phyloP scores from a whole-genome alignment of 495 filamentous ascomycete genomes.

The Penicillium nucicola region DNA sequence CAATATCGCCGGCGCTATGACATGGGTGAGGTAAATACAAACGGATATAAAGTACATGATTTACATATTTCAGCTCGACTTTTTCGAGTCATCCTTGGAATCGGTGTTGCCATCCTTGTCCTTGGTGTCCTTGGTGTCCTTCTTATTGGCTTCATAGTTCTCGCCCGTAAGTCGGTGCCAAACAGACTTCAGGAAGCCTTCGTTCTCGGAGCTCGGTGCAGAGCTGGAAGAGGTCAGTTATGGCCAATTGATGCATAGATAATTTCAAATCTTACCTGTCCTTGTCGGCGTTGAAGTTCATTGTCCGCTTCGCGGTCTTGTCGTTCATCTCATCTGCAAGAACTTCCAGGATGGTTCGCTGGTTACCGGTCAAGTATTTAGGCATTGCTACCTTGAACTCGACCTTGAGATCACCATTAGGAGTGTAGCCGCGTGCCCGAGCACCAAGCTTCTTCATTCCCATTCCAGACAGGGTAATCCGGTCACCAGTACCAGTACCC shows the following conservation, averaged over 20 bases:
- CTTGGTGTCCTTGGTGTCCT: constrained; percentile 27
- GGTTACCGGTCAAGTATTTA: constrained; percentile 84
- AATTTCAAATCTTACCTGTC: constrained; percentile 36
- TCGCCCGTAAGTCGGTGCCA: constrained; percentile 87
- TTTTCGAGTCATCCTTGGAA: constrained; percentile 41
- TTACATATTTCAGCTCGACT: constrained; percentile 46
- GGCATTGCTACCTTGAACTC: constrained; percentile 96
- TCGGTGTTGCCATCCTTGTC: constrained; percentile 36
- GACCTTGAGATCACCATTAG: constrained; percentile 78
- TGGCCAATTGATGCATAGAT: background rate
- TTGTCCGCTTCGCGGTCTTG: constrained; percentile 84
- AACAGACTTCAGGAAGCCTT: constrained; percentile 82
- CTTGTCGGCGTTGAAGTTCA: constrained; percentile 57
- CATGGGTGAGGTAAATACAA: constrained; percentile 33
- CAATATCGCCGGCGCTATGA: constrained; percentile 49
- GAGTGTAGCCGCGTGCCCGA: constrained; percentile 46
- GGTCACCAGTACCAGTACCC: constrained; percentile 90
- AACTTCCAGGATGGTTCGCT: constrained; percentile 89
- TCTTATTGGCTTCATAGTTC: constrained; percentile 45
- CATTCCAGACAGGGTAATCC: constrained; percentile 78
- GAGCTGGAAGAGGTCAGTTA: constrained; percentile 12
- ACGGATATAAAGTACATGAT: constrained; percentile 26
- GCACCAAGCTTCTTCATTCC: constrained; percentile 81
- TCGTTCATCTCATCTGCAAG: constrained; percentile 93
- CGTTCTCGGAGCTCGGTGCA: constrained; percentile 43